Evolutionary conservation across 192 early-diverging fungal genomes (phyloP), one percentile per base, ranked within the genome.

Genomic region (Dissophora globulifera): DNA sequence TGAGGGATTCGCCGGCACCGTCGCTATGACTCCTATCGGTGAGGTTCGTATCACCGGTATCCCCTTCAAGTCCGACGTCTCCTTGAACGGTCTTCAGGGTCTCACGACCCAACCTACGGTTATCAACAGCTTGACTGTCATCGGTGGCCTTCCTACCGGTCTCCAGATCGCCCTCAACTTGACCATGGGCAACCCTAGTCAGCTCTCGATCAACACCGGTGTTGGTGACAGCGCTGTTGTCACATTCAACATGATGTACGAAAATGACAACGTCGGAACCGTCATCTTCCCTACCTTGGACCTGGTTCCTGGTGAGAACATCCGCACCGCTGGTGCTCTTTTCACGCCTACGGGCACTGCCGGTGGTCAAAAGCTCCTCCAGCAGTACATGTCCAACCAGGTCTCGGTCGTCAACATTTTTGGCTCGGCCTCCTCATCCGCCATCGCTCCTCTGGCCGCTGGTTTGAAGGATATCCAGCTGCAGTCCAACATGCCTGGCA

Each of bases 21-120:
- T 79, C 22, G 84, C 85, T 26, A 25, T 48, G 19, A 90, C 87
- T 32, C 78, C 89, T 19, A 74, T 88, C 43, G 89, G 89, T 61
- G 53, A 75, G 49, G 75, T 90, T 22, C 58, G 45, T 5, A 78
- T 89, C 35, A 50, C 70, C 41, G 84, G 82, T 16, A 81, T 90
- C n/a, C 70, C 82, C 23, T 89, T 89, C 75, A 79, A 68, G 46
- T 82, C 84, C 16, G 70, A 78, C 30, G 80, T 85, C 20, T 19
- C 55, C 45, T 64, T 90, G 19, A 57, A 72, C 11, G 89, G 89
- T 47, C 79, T 90, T 31, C 85, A 84, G 51, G 84, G 86, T 22
- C 67, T 90, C 26, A 82, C 82, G 63, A 80, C 78, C 19, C 48
- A 81, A 11, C 84, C 83, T 38, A 78, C 85, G 12, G 53, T 81